phyloP scores from a whole-genome alignment of 306 rosid species.

The Quercus ilex region DNA sequence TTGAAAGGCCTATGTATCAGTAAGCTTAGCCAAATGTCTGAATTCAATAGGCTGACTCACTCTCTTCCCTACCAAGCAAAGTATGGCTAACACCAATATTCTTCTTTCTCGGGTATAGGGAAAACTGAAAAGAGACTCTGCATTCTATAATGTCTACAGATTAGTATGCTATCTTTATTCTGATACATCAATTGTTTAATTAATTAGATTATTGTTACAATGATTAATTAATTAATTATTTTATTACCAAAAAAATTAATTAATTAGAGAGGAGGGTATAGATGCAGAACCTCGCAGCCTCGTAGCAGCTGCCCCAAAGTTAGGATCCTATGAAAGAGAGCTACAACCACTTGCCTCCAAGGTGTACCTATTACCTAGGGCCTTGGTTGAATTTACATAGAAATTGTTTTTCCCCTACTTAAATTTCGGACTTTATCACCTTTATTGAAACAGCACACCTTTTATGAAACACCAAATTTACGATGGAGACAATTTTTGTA shows the following conservation, averaged over 20 bases:
- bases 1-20: not conserved
- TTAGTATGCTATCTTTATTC: constrained; percentile 26
- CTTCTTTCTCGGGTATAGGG: constrained; percentile 38
- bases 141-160: constrained; percentile 44
- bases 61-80: constrained; percentile 4
- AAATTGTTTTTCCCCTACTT: not conserved
- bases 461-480: too few species aligned
- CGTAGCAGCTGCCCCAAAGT: constrained; percentile 24
- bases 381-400: not conserved
- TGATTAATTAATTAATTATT: constrained; percentile 11
- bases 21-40: constrained; percentile 14
- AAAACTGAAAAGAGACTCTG: constrained; percentile 47
- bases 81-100: constrained; percentile 32
- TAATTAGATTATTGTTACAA: constrained; percentile 20
- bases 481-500: too few species aligned
- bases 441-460: too few species aligned
- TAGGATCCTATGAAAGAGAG: constrained; percentile 51
- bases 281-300: constrained; percentile 32
- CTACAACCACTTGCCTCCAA: not conserved
- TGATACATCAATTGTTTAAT: constrained; percentile 14
- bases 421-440: not conserved
- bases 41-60: constrained; percentile 3
- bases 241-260: not conserved
- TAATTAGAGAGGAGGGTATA: constrained; percentile 17
- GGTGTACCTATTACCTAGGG: constrained; percentile 8